A percentile compares a stretch with the other conserved stretches of the same genome.
Conservation (phyloP, 1,139 yeast species). For the Pneumocystis wakefieldiae region DNA sequence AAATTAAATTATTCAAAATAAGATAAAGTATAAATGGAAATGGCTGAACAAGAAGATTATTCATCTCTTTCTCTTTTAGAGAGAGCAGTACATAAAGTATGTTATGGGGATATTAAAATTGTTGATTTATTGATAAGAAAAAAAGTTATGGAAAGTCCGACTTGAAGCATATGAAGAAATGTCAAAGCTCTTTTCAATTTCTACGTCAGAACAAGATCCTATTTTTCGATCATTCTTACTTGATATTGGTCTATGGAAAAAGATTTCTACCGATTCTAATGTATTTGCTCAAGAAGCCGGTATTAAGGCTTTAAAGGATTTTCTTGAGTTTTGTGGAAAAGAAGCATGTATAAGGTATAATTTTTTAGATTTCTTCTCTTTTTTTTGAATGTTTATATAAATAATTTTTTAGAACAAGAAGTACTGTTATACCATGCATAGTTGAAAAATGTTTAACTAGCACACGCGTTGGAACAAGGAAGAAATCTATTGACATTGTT, state of each 20-base stretch:
- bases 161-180: conserved; percentile 63
- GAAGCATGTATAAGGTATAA: conserved; percentile 22
- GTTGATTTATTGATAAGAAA: neutral
- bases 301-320: conserved; percentile 39
- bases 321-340: conserved; percentile 46
- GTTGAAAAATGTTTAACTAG: conserved; percentile 74
- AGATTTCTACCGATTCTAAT: conserved; percentile 57
- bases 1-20: neutral
- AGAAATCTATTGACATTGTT: conserved; percentile 47
- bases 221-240: conserved; percentile 36
- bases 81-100: conserved; percentile 46
- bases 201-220: conserved; percentile 41
- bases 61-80: conserved; percentile 51
- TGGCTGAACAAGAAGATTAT: conserved; percentile 45
- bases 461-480: conserved; percentile 59
- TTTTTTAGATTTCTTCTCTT: conserved; percentile 10
- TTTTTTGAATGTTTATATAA: neutral
- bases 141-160: conserved; percentile 73
- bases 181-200: conserved; percentile 36
- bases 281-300: conserved; percentile 90
- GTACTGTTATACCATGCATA: conserved; percentile 40
- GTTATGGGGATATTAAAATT: conserved; percentile 11
- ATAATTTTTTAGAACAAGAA: conserved; percentile 20
- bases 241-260: conserved; percentile 40
- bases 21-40: conserved; percentile 8